A percentile compares a stretch with the other conserved stretches of the same genome.
Evolutionary conservation across 495 filamentous ascomycete genomes (phyloP).

Genomic region (Penicillium riverlandense): DNA sequence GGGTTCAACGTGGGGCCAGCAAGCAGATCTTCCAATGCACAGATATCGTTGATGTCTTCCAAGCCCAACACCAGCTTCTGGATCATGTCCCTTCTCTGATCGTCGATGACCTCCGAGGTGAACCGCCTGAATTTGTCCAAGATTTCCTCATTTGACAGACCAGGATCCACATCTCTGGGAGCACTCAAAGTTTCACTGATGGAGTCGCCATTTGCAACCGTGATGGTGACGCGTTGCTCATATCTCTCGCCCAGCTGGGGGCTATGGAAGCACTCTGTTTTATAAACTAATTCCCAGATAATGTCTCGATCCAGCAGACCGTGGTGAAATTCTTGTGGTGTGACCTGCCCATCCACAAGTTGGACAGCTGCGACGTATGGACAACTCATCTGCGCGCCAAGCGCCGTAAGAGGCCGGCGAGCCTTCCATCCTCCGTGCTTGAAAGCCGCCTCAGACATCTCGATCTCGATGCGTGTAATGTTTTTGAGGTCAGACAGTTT

Average conservation of each 20-base stretch:
- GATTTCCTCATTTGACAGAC: constrained; percentile 29
- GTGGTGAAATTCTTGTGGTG: constrained; percentile 23
- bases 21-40: not conserved
- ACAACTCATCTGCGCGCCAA: constrained; percentile 38
- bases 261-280: constrained; percentile 27
- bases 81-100: constrained; percentile 19
- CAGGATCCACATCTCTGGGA: not conserved
- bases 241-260: constrained; percentile 6
- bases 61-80: constrained; percentile 23
- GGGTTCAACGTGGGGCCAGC: not conserved
- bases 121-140: constrained; percentile 22
- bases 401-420: constrained; percentile 26
- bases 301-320: constrained; percentile 27
- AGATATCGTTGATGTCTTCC: constrained; percentile 13
- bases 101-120: constrained; percentile 19
- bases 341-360: constrained; percentile 30
- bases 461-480: constrained; percentile 20
- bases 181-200: constrained; percentile 12
- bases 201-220: constrained; percentile 15
- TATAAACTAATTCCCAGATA: constrained; percentile 29
- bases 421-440: constrained; percentile 33
- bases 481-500: constrained; percentile 2
- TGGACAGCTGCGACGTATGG: constrained; percentile 35
- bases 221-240: constrained; percentile 5
- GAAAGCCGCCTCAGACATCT: constrained; percentile 22